Base-by-base conservation (phyloP, 148 eudicot genomes). In the Fallopia convolvulus region DNA sequence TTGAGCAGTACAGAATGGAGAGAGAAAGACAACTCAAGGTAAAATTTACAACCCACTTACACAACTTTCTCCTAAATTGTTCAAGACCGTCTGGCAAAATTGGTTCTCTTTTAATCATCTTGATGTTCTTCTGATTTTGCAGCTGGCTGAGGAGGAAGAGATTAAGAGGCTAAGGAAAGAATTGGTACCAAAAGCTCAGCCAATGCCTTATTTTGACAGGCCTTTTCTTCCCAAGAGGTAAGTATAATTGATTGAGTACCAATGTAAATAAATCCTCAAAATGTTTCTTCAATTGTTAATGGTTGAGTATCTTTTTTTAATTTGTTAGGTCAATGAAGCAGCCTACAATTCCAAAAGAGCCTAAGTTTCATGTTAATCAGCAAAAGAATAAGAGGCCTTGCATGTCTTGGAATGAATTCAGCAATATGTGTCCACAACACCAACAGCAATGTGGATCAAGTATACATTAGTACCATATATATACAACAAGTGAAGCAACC, bases 151-250 rank as follows among this genome's bases (percentile, higher is more conserved):
- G 82, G 99, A 92, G 74, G 97, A 92, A 79, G 97, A 92, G 75
- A 81, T 92, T 46, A 87, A 85, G 77, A 91, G 97, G 82, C 80
- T 95, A 75, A 85, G 97, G 79, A 95, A 88, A 84, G 99, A 88
- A 78, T 91, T 91, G 26, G 87, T 95, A 58, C 99, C 99, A 2
- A 95, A 84, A 88, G 99, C 99, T 83, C 99, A 95, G 58, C 99
- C 99, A 0, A 89, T 95, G 99, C 99, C 99, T 13, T 95, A 88
- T 78, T 95, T 92, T 70, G 94, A 95, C 86, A 77, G 97, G 86
- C 99, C 99, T 55, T 95, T 95, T 78, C 52, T 92, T 74, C 99
- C 99, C 4, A 90, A 85, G 81, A 88, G 97, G 97, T n/a, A n/a
- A n/a, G n/a, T 92, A 85, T 56, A 9, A 39, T 46, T 6, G 5